Evolutionary conservation across 176 grass and related monocot genomes (phyloP).

Genomic region (Rhipidocladum racemiflorum): DNA sequence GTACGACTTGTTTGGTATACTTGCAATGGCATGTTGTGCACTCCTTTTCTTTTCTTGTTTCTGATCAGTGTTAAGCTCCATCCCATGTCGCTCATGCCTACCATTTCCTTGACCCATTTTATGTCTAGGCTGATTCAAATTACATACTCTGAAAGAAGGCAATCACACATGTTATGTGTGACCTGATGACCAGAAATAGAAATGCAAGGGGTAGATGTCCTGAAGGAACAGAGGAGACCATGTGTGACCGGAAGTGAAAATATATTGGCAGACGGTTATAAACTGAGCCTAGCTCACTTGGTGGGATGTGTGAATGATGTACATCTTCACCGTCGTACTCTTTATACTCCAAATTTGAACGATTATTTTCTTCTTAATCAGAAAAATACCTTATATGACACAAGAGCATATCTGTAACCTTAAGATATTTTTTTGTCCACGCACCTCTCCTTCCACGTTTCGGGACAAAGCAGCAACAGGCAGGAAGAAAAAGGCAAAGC

Average conservation of each 20-base stretch:
- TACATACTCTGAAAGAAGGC: neutral
- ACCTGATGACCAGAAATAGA: neutral
- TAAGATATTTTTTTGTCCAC: neutral
- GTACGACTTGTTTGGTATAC: neutral
- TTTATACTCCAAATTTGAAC: too few relatives aligned
- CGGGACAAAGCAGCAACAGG: neutral
- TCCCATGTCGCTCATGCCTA: neutral
- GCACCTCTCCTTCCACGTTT: neutral
- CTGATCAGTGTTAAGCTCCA: neutral
- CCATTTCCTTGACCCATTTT: neutral
- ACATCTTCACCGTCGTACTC: too few relatives aligned
- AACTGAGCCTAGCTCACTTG: too few relatives aligned
- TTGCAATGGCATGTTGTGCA: neutral
- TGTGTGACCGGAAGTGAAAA: too few relatives aligned
- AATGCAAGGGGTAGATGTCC: too few relatives aligned
- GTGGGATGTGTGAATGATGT: too few relatives aligned
- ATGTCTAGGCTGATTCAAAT: neutral
- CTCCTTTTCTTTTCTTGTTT: neutral
- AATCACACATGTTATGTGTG: neutral
- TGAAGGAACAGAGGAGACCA: too few relatives aligned
- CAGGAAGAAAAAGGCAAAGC: neutral
- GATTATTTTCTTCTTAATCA: too few relatives aligned
- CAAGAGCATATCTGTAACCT: too few relatives aligned
- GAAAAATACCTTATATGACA: neutral
- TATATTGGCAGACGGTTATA: too few relatives aligned